phyloP scores from a whole-genome alignment of 257 asterid species.

The Solanum lignicaule region DNA sequence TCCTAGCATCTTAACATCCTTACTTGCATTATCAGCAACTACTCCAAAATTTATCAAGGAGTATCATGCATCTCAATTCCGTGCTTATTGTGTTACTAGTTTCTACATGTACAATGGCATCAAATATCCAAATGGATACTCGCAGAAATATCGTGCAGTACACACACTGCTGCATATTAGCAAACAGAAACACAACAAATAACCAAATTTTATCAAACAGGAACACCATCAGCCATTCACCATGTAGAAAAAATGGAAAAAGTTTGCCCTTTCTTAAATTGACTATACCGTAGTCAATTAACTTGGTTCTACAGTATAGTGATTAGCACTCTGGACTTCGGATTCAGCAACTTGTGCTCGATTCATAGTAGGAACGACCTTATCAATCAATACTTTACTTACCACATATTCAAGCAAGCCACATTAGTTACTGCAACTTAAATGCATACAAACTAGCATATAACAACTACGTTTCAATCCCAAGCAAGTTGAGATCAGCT shows the following conservation, averaged over 20 bases:
- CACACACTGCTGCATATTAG: background rate
- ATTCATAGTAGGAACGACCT: constrained; percentile 85
- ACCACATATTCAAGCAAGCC: background rate
- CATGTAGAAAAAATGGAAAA: no score
- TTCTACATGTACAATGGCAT: background rate
- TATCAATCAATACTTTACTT: background rate
- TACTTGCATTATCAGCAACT: background rate
- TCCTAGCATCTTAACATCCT: background rate
- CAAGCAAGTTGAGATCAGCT: background rate
- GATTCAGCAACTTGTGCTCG: constrained; percentile 99
- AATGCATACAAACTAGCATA: background rate
- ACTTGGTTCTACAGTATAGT: constrained; percentile 48
- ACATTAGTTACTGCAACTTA: background rate
- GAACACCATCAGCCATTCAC: background rate
- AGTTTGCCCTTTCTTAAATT: no score
- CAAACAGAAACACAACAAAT: background rate
- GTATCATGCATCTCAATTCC: background rate
- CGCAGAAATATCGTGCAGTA: background rate
- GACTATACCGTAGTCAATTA: background rate
- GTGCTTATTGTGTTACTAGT: background rate
- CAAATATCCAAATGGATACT: background rate
- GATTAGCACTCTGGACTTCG: constrained; percentile 99
- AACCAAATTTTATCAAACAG: background rate
- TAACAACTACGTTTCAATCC: background rate
- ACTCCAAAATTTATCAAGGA: background rate